Evolutionary conservation across 2,329 filamentous ascomycete species (phyloP).

Genomic region (Thermoascus crustaceus): DNA sequence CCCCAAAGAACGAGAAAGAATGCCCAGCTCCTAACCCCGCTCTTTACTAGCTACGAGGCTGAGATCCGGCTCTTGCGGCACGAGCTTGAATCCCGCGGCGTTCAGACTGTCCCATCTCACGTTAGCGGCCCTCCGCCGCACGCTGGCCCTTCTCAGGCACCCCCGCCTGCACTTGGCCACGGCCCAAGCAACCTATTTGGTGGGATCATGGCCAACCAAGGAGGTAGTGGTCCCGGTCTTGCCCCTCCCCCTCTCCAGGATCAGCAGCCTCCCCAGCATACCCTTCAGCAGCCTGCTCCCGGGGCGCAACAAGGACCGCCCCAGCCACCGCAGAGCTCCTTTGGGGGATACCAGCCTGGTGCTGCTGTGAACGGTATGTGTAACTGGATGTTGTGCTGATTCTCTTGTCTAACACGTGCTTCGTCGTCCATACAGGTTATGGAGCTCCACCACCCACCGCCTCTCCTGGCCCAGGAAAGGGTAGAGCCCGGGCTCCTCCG

Average conservation of each 20-base stretch:
- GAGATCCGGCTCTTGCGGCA: conserved; percentile 78
- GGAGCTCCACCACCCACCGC: conserved; percentile 72
- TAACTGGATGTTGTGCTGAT: conserved; percentile 15
- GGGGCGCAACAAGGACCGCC: conserved; percentile 54
- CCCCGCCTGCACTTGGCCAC: conserved; percentile 76
- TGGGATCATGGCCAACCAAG: conserved; percentile 87
- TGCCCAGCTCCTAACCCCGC: neutral
- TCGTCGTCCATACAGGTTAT: conserved; percentile 49
- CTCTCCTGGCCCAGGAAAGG: conserved; percentile 75
- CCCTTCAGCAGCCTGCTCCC: conserved; percentile 51
- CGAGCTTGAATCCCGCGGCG: conserved; percentile 69
- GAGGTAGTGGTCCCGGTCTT: conserved; percentile 75
- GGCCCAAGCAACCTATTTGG: conserved; percentile 86
- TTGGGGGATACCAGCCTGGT: conserved; percentile 62
- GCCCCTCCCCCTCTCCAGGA: conserved; percentile 66
- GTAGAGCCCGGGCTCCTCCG: conserved; percentile 55
- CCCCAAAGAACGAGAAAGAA: neutral
- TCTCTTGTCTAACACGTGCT: conserved; percentile 43
- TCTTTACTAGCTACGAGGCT: conserved; percentile 69
- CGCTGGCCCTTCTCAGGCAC: conserved; percentile 72
- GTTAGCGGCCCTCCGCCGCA: conserved; percentile 67
- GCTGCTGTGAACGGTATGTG: conserved; percentile 54
- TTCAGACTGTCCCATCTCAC: conserved; percentile 57
- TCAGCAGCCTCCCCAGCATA: conserved; percentile 51
- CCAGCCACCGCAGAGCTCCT: conserved; percentile 61